Conservation (phyloP, 108 stramenopile genomes). For the Discostella pseudostelligera region DNA sequence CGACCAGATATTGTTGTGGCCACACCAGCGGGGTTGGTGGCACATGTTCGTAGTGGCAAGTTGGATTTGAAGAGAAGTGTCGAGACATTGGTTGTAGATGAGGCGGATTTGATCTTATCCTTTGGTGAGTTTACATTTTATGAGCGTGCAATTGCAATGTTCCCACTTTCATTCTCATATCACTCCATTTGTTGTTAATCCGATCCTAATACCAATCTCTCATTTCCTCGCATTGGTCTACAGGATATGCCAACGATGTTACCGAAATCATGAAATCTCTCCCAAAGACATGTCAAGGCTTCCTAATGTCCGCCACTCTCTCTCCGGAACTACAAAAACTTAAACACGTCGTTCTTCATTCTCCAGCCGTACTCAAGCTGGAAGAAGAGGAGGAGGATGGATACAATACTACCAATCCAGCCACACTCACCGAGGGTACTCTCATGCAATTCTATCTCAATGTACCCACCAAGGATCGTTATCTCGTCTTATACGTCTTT, state of each 20-base stretch:
- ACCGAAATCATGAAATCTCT: slow-evolving; percentile 79
- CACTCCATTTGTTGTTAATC: not conserved
- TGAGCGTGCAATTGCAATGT: too few relatives aligned
- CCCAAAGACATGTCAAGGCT: slow-evolving; percentile 94
- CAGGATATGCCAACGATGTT: slow-evolving; percentile 92
- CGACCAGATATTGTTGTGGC: slow-evolving; percentile 76
- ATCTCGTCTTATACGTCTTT: slow-evolving; percentile 90
- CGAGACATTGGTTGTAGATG: slow-evolving; percentile 94
- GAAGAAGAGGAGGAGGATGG: slow-evolving; percentile 76
- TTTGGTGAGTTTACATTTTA: slow-evolving; percentile 71
- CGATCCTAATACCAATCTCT: not conserved
- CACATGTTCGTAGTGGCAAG: slow-evolving; percentile 64
- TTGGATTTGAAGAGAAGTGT: slow-evolving; percentile 59
- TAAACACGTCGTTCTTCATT: slow-evolving; percentile 92
- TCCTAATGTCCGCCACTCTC: slow-evolving; percentile 97
- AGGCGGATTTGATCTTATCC: slow-evolving; percentile 97
- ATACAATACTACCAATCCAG: not conserved
- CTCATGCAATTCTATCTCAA: slow-evolving; percentile 91
- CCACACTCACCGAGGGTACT: slow-evolving; percentile 43
- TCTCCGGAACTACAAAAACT: slow-evolving; percentile 87
- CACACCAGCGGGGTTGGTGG: slow-evolving; percentile 73
- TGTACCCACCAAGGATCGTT: slow-evolving; percentile 84
- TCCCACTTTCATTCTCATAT: too few relatives aligned
- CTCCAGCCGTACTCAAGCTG: slow-evolving; percentile 92
- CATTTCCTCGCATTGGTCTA: not conserved